Conservation (phyloP, 345 rosid genomes). For the Cardamine occulta region DNA sequence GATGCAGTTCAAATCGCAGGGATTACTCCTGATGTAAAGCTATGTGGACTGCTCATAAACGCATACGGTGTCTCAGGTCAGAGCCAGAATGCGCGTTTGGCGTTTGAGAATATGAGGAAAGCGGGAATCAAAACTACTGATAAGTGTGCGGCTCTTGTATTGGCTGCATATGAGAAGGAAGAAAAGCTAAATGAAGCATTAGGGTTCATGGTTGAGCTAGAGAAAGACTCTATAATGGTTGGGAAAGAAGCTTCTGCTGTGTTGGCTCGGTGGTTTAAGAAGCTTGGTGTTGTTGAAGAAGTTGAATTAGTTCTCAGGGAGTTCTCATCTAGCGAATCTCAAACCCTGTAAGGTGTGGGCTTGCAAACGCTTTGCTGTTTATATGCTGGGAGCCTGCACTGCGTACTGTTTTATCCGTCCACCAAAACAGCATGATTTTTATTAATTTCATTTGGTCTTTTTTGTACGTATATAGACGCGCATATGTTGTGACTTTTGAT, state of each 20-base stretch:
- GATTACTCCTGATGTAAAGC: slow-evolving; percentile 67
- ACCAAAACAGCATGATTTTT: slow-evolving; percentile 28
- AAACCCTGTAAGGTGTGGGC: slow-evolving; percentile 5
- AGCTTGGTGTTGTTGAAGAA: slow-evolving; percentile 71
- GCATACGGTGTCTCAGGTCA: slow-evolving; percentile 64
- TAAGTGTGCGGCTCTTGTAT: slow-evolving; percentile 69
- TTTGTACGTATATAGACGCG: slow-evolving; percentile 1
- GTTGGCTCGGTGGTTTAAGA: slow-evolving; percentile 71
- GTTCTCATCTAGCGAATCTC: slow-evolving; percentile 26
- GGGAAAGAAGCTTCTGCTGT: slow-evolving; percentile 68
- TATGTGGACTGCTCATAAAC: slow-evolving; percentile 78
- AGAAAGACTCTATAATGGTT: slow-evolving; percentile 54
- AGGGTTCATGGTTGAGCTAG: slow-evolving; percentile 59
- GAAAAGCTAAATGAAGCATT: slow-evolving; percentile 62
- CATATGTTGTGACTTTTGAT: slow-evolving; percentile 1
- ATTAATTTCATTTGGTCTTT: background rate
- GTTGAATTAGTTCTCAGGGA: slow-evolving; percentile 70
- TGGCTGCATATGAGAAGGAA: slow-evolving; percentile 68
- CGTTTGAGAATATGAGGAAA: slow-evolving; percentile 77
- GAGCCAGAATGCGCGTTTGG: slow-evolving; percentile 60
- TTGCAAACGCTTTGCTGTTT: slow-evolving; percentile 1
- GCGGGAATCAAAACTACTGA: slow-evolving; percentile 75
- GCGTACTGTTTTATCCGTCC: slow-evolving; percentile 13
- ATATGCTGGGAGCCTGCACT: background rate
- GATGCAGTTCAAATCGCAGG: slow-evolving; percentile 77